These are phyloP conservation scores for Dalbergia cochinchinensis DNA, from an alignment of 306 rosid genomes.

Conservation along the genomic window DNA sequence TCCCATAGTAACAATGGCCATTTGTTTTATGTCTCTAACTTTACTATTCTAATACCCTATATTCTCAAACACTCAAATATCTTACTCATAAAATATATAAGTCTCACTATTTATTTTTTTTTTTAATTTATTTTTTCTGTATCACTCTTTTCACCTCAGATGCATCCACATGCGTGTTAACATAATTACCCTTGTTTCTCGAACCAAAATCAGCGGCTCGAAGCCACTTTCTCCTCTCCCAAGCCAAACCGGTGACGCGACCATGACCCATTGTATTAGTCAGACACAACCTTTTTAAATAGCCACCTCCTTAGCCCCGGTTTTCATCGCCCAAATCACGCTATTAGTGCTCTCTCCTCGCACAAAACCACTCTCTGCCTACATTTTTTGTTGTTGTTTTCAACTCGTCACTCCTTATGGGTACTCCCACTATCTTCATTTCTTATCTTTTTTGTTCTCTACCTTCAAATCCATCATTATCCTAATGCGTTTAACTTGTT, in stretches of 20 bases:
- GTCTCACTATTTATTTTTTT: too few relatives aligned
- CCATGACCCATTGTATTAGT: constrained; percentile 24
- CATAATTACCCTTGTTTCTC: not conserved
- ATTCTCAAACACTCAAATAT: too few relatives aligned
- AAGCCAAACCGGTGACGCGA: constrained; percentile 48
- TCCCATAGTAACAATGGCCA: too few relatives aligned
- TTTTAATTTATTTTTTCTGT: too few relatives aligned
- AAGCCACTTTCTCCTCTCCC: constrained; percentile 48
- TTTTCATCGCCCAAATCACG: constrained; percentile 36
- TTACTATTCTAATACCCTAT: too few relatives aligned
- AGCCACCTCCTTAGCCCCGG: not conserved
- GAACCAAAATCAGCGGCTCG: constrained; percentile 46
- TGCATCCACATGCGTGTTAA: fast-evolving
- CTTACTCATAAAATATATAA: too few relatives aligned
- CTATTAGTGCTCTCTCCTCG: not conserved
- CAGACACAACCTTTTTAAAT: constrained; percentile 37
- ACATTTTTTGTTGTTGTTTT: not conserved
- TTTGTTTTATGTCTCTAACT: too few relatives aligned
- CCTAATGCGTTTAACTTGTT: not conserved
- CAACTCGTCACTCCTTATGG: constrained; percentile 39
- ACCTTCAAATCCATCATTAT: not conserved
- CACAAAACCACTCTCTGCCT: not conserved
- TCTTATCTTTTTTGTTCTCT: fast-evolving
- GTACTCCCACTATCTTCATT: constrained; percentile 34
- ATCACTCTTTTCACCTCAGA: too few relatives aligned